Conservation (phyloP, 2,329 filamentous ascomycete genomes). For the Trichoderma sp. region DNA sequence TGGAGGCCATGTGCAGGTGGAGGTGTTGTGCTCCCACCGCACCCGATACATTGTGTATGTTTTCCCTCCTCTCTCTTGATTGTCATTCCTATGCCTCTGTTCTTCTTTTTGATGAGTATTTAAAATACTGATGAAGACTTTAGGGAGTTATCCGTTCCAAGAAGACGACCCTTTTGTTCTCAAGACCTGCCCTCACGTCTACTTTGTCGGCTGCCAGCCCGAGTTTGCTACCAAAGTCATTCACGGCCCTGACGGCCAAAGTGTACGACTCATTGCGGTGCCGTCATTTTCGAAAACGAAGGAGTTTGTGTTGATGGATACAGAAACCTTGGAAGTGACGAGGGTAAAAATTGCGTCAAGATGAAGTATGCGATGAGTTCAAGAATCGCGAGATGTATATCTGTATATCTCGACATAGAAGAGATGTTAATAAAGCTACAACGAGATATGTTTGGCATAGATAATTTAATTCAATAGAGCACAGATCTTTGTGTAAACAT, state of each 20-base stretch:
- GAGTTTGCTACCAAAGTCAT: constrained; percentile 74
- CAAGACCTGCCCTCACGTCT: constrained; percentile 83
- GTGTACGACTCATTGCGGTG: constrained; percentile 77
- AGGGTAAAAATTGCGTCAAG: constrained; percentile 58
- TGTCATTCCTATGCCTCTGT: neutral
- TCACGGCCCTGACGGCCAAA: constrained; percentile 67
- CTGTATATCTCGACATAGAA: neutral
- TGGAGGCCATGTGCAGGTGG: constrained; percentile 95
- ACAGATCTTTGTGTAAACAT: too few species aligned
- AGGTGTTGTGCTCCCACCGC: constrained; percentile 89
- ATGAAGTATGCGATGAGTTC: neutral
- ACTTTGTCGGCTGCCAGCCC: constrained; percentile 85
- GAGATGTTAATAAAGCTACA: neutral
- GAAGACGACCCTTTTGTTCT: constrained; percentile 91
- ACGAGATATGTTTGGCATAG: neutral
- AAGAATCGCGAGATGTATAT: neutral
- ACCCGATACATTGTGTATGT: constrained; percentile 89
- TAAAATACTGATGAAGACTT: constrained; percentile 29
- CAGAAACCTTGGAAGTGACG: constrained; percentile 81
- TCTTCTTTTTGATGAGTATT: neutral
- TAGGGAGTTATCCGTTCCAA: constrained; percentile 96
- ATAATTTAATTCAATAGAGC: neutral
- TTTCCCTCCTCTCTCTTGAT: neutral
- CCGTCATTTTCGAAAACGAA: constrained; percentile 80
- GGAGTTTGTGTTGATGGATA: constrained; percentile 81